phyloP scores from a whole-genome alignment of 768 basidiomycete genomes.

The Mycena albidolilacea region DNA sequence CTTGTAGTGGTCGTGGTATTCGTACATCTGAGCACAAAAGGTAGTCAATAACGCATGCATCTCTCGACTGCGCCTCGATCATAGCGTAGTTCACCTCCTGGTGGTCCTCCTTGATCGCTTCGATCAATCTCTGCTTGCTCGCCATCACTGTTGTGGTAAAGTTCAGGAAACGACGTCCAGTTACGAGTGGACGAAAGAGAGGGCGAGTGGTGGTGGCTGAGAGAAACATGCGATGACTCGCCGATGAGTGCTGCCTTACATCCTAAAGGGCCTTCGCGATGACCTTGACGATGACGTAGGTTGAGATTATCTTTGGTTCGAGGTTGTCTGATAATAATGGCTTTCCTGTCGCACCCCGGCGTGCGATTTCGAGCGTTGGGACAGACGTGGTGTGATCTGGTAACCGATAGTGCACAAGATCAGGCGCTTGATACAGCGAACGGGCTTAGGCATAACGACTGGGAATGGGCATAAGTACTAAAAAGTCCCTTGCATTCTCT shows the following conservation, averaged over 20 bases:
- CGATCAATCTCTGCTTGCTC: conserved; percentile 45
- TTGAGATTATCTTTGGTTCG: neutral
- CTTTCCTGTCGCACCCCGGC: too few relatives aligned
- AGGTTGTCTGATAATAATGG: too few relatives aligned
- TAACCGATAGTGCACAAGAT: too few relatives aligned
- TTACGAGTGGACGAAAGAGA: neutral
- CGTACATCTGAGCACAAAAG: conserved; percentile 62
- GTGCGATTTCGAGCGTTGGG: too few relatives aligned
- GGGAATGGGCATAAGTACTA: too few relatives aligned
- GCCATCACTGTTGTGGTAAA: conserved; percentile 28
- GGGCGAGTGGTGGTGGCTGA: conserved; percentile 11
- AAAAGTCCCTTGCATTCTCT: too few relatives aligned
- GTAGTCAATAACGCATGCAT: too few relatives aligned
- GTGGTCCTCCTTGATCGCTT: conserved; percentile 65
- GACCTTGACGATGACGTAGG: neutral
- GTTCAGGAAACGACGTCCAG: neutral
- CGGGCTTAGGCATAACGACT: too few relatives aligned
- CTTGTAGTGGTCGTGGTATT: conserved; percentile 67
- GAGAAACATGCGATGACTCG: conserved; percentile 2
- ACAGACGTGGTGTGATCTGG: too few relatives aligned
- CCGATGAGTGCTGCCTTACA: too few relatives aligned
- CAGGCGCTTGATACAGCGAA: too few relatives aligned
- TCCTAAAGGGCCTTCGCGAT: neutral
- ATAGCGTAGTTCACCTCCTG: conserved; percentile 58
- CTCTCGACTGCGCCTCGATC: too few relatives aligned